phyloP scores from a whole-genome alignment of 148 eudicot genomes.

The Chenopodium formosanum region DNA sequence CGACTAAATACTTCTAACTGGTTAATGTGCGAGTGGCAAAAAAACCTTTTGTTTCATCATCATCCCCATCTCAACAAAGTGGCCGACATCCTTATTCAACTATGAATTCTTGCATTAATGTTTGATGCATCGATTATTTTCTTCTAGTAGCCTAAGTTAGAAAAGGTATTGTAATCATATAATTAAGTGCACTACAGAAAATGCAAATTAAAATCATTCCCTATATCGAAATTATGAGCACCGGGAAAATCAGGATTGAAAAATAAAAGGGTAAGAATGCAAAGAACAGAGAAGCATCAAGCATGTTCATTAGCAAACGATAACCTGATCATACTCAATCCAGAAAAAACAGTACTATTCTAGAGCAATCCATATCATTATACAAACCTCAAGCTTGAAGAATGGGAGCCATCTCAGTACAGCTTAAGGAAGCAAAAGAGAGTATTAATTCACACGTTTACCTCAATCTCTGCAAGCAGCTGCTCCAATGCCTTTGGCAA shows the following conservation, averaged over 20 bases:
- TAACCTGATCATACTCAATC: background rate
- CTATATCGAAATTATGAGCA: no score
- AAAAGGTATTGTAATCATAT: background rate
- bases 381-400: background rate
- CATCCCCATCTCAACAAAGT: background rate
- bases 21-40: background rate
- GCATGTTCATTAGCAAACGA: background rate
- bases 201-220: background rate
- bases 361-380: background rate
- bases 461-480: conserved; percentile 88
- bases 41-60: background rate
- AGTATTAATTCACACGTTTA: conserved; percentile 20
- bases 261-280: background rate
- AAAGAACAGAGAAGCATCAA: background rate
- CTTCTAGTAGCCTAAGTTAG: no score
- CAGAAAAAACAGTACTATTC: background rate
- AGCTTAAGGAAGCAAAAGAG: background rate
- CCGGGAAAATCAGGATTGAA: no score
- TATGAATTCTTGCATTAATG: background rate
- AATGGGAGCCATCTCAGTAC: background rate
- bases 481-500: conserved; percentile 88
- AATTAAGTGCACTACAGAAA: background rate
- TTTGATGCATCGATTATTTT: no score
- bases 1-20: background rate
- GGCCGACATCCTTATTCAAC: background rate